These are phyloP conservation scores for Aspergillus brasiliensis DNA, from an alignment of 2,329 filamentous ascomycete genomes.

Conservation along the genomic window DNA sequence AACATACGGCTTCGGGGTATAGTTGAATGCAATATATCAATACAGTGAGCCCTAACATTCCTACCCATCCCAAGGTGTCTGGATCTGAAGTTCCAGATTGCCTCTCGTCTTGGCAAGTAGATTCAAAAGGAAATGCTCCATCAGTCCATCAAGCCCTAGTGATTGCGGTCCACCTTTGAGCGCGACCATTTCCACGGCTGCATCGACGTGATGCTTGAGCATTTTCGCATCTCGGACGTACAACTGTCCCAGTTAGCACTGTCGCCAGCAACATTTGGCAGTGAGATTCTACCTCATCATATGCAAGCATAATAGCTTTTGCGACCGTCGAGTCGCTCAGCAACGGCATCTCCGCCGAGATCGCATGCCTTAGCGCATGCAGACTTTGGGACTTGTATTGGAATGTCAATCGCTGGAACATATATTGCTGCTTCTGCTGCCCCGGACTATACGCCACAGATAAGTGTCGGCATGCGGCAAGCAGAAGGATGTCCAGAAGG, in stretches of 20 bases:
- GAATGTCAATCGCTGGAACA: background rate
- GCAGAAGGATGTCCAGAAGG: conserved; percentile 19
- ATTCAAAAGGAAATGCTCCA: conserved; percentile 10
- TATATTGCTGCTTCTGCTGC: background rate
- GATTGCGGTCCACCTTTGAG: conserved; percentile 11
- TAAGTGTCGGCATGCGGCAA: conserved; percentile 19
- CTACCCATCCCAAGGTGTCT: background rate
- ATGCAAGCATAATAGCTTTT: conserved; percentile 25
- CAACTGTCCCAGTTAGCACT: background rate
- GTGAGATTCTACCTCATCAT: conserved; percentile 19
- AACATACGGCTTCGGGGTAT: accelerated
- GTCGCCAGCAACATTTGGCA: accelerated
- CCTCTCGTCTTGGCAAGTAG: conserved; percentile 2
- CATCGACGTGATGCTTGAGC: conserved; percentile 9
- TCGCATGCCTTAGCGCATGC: conserved; percentile 3
- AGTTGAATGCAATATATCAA: too few species aligned
- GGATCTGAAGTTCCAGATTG: background rate
- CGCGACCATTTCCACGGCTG: conserved; percentile 7
- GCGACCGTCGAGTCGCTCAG: conserved; percentile 21
- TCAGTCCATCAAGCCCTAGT: conserved; percentile 9
- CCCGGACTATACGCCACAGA: conserved; percentile 8
- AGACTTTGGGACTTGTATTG: conserved; percentile 12
- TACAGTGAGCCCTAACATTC: background rate
- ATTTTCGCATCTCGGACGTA: background rate
- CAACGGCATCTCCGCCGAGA: conserved; percentile 9